Evolutionary conservation across 169 alveolate genomes (phyloP).

Genomic region (Plasmodium knowlesi): DNA sequence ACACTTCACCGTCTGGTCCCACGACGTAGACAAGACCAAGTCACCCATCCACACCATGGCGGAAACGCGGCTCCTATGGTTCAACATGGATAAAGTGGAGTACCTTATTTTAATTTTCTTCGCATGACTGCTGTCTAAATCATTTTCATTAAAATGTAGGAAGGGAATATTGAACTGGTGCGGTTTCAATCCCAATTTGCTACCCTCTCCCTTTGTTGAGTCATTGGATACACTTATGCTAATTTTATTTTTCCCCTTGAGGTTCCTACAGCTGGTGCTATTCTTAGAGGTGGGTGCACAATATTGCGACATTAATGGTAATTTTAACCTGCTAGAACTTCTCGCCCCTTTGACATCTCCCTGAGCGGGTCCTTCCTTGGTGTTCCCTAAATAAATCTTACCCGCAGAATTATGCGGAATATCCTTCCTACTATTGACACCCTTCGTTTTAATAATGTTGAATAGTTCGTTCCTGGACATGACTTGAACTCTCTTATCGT

Average conservation of each 20-base stretch:
- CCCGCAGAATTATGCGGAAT: neutral
- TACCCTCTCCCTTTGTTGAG: neutral
- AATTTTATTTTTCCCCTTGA: neutral
- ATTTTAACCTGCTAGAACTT: neutral
- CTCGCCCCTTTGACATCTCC: neutral
- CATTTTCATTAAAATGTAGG: neutral
- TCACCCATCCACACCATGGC: slow-evolving; percentile 63
- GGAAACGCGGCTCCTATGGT: slow-evolving; percentile 47
- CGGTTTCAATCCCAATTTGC: neutral
- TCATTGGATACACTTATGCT: neutral
- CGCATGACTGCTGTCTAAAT: neutral
- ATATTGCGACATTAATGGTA: neutral
- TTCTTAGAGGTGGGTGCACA: neutral
- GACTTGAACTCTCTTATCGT: slow-evolving; percentile 18
- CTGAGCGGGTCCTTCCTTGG: neutral
- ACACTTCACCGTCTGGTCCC: slow-evolving; percentile 71
- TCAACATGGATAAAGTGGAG: slow-evolving; percentile 32
- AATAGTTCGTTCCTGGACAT: slow-evolving; percentile 42
- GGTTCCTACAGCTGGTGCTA: neutral
- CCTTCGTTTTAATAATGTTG: neutral
- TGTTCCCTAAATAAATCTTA: neutral
- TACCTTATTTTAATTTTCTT: slow-evolving; percentile 15
- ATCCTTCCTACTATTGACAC: neutral
- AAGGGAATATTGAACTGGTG: neutral
- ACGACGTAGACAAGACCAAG: slow-evolving; percentile 32